Evolutionary conservation across 495 filamentous ascomycete genomes (phyloP).

Genomic region (Astrocystis sublimbata): DNA sequence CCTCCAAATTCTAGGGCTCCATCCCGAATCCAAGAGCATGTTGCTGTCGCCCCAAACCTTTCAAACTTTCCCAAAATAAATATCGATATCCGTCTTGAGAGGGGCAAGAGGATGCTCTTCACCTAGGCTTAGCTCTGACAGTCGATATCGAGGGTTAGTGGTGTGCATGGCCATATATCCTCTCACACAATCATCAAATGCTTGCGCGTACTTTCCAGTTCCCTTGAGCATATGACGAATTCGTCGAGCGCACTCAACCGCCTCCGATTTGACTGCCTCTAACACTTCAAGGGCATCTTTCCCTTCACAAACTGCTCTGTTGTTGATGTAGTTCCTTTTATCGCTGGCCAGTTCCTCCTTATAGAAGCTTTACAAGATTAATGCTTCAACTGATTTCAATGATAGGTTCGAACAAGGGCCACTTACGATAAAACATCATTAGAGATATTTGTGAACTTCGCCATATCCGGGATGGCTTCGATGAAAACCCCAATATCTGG

Average conservation of each 20-base stretch:
- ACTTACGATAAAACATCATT: slow-evolving; percentile 3
- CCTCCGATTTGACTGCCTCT: background rate
- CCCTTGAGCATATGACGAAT: background rate
- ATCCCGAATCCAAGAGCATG: no score
- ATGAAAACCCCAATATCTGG: background rate
- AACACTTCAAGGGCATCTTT: background rate
- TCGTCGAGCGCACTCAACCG: background rate
- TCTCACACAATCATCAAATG: background rate
- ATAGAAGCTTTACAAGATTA: background rate
- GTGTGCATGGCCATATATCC: slow-evolving; percentile 11
- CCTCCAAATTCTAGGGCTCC: no score
- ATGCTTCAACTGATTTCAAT: background rate
- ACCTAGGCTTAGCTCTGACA: slow-evolving; percentile 1
- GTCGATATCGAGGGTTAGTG: slow-evolving; percentile 10
- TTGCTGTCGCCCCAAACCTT: no score
- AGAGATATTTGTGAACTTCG: background rate
- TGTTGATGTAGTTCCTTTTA: slow-evolving; percentile 12
- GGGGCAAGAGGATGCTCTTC: slow-evolving; percentile 11
- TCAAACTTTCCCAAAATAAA: no score
- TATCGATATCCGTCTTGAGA: background rate
- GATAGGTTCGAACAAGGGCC: background rate
- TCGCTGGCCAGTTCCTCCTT: slow-evolving; percentile 6
- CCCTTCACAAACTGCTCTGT: background rate
- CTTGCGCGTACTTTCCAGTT: background rate
- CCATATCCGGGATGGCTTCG: background rate